Base-by-base conservation (phyloP, 1,284 basidiomycete genomes). In the Ceratobasidium sp. region DNA sequence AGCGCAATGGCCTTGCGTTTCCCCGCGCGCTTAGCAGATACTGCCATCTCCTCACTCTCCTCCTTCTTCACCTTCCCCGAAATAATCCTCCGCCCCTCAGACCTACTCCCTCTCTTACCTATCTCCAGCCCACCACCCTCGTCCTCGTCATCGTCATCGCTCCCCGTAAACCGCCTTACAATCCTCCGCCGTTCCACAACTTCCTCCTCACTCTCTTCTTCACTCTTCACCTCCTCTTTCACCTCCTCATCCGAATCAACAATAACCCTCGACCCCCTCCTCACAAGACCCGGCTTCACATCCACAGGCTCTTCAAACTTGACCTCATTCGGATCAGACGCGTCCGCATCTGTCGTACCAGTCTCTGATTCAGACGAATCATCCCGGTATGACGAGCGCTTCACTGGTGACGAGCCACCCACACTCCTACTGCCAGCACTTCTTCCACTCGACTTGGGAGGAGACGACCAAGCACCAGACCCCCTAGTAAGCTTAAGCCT, bases 1-100 rank as follows among this genome's bases (percentile, higher is more conserved):
- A 69, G 24, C 31, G 53, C 41, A 36, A 69, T 53, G 2, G 41
- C 54, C 53, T 69, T 69, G 41, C 66, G 66, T 29, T 69, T 69
- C 36, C 50, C 50, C n/a, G 17, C 19, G 33, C 45, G 41, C 33
- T 60, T 72, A 36, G 41, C 11, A 33, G 62, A 29, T 44, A 64
- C 44, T 24, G 22, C 53, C 24, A n/a, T 6, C 31, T 56, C 53
- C 24, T 56, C 2, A 22, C 24, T 24, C 36, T n/a, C 36, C 36
- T n/a, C n/a, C n/a, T n/a, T n/a, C n/a, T 44, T 22, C 24, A 22
- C 36, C 59, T 60, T 60, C 19, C 36, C 36, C 11, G 36, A 41
- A 41, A 41, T 11, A 41, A 41, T 41, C 36, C 36, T 4, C 36
- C 36, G 4, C 36, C 6, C 36, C 36, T 11, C 36, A 41, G 36